phyloP scores from a whole-genome alignment of 2,329 filamentous ascomycete genomes.

The Microascus cirrosus region DNA sequence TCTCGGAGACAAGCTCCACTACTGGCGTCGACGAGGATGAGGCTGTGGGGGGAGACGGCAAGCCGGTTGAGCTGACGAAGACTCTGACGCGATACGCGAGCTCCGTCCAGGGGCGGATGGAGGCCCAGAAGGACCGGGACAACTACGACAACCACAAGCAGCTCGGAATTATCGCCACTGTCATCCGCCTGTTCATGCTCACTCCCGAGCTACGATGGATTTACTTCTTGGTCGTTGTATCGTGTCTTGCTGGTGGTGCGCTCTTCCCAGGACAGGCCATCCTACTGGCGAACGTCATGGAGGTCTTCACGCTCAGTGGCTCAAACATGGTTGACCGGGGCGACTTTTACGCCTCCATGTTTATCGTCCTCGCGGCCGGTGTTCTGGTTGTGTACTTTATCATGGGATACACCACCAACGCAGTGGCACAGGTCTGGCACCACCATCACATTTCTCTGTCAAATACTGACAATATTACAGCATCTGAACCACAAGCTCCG shows the following conservation, averaged over 20 bases:
- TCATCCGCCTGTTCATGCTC: slow-evolving; percentile 22
- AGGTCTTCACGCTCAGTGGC: slow-evolving; percentile 19
- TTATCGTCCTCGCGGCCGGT: slow-evolving; percentile 38
- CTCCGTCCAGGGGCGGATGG: slow-evolving; percentile 16
- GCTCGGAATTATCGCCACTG: slow-evolving; percentile 15
- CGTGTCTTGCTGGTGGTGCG: slow-evolving; percentile 16
- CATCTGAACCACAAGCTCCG: slow-evolving; percentile 15
- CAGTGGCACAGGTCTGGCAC: slow-evolving; percentile 22
- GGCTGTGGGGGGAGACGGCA: slow-evolving; percentile 7
- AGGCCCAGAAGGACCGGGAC: slow-evolving; percentile 22
- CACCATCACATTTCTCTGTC: slow-evolving; percentile 10
- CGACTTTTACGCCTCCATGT: slow-evolving; percentile 46
- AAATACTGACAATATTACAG: neutral
- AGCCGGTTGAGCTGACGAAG: slow-evolving; percentile 4
- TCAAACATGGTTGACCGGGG: slow-evolving; percentile 19
- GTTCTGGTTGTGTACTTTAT: slow-evolving; percentile 30
- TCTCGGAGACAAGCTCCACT: slow-evolving; percentile 6
- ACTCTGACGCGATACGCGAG: slow-evolving; percentile 10
- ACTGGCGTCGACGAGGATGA: slow-evolving; percentile 2
- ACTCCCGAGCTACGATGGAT: slow-evolving; percentile 23
- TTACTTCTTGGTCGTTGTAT: slow-evolving; percentile 20
- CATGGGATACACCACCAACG: slow-evolving; percentile 23
- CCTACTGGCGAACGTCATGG: slow-evolving; percentile 26
- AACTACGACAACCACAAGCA: slow-evolving; percentile 22
- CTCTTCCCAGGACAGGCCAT: slow-evolving; percentile 28